Evolutionary conservation across 805 yeast genomes (phyloP).

Genomic region (Candida ipomoeae): DNA sequence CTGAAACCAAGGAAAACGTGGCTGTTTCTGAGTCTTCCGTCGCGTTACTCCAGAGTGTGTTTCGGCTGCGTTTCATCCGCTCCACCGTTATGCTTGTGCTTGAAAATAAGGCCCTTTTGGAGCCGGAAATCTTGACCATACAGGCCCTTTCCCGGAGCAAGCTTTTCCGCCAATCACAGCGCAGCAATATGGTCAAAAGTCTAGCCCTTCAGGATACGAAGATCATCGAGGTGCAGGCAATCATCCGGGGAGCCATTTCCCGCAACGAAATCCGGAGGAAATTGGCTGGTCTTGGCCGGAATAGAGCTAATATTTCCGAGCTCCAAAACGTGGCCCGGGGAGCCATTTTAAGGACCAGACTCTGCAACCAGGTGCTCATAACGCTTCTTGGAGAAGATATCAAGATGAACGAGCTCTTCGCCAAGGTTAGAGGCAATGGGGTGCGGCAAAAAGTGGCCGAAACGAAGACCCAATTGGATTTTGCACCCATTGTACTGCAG

Average conservation of each 20-base stretch:
- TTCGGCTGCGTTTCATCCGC: constrained; percentile 36
- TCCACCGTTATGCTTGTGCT: constrained; percentile 20
- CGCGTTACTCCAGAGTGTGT: constrained; percentile 34
- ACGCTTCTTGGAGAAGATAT: constrained; percentile 39
- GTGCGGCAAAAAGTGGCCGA: constrained; percentile 26
- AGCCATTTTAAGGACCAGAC: constrained; percentile 38
- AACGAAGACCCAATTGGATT: constrained; percentile 16
- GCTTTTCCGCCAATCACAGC: constrained; percentile 3
- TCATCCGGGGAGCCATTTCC: constrained; percentile 32
- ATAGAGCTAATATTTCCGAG: constrained; percentile 18
- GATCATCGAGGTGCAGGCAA: constrained; percentile 34
- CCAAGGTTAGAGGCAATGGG: constrained; percentile 42
- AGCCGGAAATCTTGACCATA: constrained; percentile 21
- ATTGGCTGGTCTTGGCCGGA: constrained; percentile 10
- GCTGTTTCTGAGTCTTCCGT: background rate
- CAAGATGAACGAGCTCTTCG: constrained; percentile 35
- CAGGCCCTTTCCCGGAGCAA: constrained; percentile 28
- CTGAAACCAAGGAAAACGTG: background rate
- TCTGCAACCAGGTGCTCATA: constrained; percentile 42
- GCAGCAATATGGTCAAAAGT: constrained; percentile 1
- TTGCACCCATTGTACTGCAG: constrained; percentile 6
- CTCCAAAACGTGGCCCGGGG: constrained; percentile 45
- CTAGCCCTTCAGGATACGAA: constrained; percentile 9
- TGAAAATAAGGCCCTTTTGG: constrained; percentile 20
- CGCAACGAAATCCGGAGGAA: constrained; percentile 24